Conservation (phyloP, 345 rosid genomes). For the Aquilaria yunnanensis region DNA sequence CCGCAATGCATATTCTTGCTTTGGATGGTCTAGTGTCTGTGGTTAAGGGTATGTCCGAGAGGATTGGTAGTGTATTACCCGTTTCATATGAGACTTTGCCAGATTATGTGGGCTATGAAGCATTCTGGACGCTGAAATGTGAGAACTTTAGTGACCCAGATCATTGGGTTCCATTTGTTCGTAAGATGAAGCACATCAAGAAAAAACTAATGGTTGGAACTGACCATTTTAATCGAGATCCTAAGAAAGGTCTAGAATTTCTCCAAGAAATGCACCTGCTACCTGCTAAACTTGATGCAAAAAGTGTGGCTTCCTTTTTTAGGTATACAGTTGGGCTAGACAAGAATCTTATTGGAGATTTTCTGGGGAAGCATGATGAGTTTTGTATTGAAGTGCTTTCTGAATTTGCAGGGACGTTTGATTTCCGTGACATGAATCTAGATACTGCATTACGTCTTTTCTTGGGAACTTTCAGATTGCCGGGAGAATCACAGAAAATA, state of each 20-base stretch:
- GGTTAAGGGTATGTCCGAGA: conserved; percentile 55
- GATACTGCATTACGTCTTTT: conserved; percentile 71
- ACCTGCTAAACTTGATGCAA: conserved; percentile 61
- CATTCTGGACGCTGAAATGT: conserved; percentile 54
- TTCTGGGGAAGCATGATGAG: conserved; percentile 66
- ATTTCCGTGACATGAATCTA: conserved; percentile 59
- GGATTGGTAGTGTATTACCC: conserved; percentile 40
- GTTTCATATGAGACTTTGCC: conserved; percentile 25
- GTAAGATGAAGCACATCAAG: conserved; percentile 46
- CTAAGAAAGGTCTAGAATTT: conserved; percentile 60
- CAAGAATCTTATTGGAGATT: conserved; percentile 66
- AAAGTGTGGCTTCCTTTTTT: conserved; percentile 64
- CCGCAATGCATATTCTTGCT: conserved; percentile 71
- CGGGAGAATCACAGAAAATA: conserved; percentile 84
- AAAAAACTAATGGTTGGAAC: conserved; percentile 53
- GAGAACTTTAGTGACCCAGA: conserved; percentile 45
- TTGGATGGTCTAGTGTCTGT: conserved; percentile 60
- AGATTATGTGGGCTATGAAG: conserved; percentile 36
- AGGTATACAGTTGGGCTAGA: conserved; percentile 69
- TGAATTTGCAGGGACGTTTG: conserved; percentile 63
- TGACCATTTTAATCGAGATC: conserved; percentile 66
- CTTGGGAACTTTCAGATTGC: conserved; percentile 67
- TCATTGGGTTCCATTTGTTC: conserved; percentile 60
- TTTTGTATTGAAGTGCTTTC: conserved; percentile 71
- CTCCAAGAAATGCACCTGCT: conserved; percentile 62